Percentiles rank a stretch among this genome's conserved stretches.
Evolutionary conservation across 129 eudicot species (phyloP).

Genomic region (Tagetes erecta): DNA sequence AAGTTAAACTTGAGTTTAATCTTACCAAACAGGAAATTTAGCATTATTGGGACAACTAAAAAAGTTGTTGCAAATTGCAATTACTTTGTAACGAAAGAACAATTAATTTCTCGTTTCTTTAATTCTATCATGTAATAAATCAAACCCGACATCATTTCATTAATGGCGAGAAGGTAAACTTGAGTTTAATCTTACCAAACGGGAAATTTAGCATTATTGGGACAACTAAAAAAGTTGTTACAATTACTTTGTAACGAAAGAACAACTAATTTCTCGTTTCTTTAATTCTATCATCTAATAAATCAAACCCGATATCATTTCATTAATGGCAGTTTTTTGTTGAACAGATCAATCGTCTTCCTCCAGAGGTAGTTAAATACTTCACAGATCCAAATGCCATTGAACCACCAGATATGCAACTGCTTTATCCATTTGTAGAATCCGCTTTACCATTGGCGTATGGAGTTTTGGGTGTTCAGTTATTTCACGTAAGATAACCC

Average conservation of each 20-base stretch:
- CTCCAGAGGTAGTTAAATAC: constrained; percentile 91
- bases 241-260: not conserved
- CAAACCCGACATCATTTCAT: not conserved
- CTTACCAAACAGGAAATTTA: not conserved
- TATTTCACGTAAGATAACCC: constrained; percentile 70
- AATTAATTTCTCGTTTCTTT: not conserved
- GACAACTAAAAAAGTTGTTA: constrained; percentile 5
- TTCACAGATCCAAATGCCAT: constrained; percentile 95
- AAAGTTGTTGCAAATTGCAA: not conserved
- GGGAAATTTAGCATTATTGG: not conserved
- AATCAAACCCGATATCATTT: constrained; percentile 1
- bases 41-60: constrained; percentile 5
- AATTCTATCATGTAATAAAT: not conserved
- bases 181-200: constrained; percentile 11
- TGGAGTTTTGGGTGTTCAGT: constrained; percentile 93
- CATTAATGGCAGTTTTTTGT: constrained; percentile 19
- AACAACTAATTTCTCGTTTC: not conserved
- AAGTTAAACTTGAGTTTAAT: not conserved
- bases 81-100: not conserved
- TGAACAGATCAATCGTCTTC: constrained; percentile 80
- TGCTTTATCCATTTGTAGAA: constrained; percentile 81
- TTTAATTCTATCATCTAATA: not conserved
- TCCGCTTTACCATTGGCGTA: constrained; percentile 94
- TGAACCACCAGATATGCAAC: constrained; percentile 95
- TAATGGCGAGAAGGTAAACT: not conserved